phyloP scores from a whole-genome alignment of 73 alveolate genomes.

The Loxodes magnus region DNA sequence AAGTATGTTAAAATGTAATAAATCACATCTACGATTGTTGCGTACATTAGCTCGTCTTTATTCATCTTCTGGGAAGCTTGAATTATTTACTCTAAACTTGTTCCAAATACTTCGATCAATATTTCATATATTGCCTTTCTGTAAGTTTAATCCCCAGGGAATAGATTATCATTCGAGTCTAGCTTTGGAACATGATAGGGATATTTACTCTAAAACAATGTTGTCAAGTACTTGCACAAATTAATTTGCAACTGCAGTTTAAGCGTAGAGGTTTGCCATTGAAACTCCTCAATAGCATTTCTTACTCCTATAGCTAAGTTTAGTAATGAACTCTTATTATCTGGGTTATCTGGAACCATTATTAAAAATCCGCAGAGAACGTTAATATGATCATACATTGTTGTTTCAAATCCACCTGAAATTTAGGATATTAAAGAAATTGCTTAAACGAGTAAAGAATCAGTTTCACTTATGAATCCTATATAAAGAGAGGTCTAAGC shows the following conservation, averaged over 20 bases:
- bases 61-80: too few species aligned
- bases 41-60: too few species aligned
- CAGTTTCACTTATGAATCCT: constrained; percentile 77
- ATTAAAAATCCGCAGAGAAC: constrained; percentile 59
- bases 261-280: constrained; percentile 34
- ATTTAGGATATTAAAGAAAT: constrained; percentile 9
- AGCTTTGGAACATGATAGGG: constrained; percentile 62
- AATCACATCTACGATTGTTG: too few species aligned
- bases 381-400: constrained; percentile 30
- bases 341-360: constrained; percentile 81
- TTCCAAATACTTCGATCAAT: too few species aligned
- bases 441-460: constrained; percentile 51
- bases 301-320: constrained; percentile 58
- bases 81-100: too few species aligned
- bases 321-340: constrained; percentile 36
- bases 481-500: constrained; percentile 71
- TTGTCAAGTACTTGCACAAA: constrained; percentile 44
- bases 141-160: constrained; percentile 69
- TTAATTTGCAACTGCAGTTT: constrained; percentile 37
- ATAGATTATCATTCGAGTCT: constrained; percentile 78
- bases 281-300: constrained; percentile 34
- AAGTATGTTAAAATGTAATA: too few species aligned
- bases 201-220: constrained; percentile 54
- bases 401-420: constrained; percentile 33
- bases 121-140: too few species aligned